Evolutionary conservation across 139 green algal genomes (phyloP).

Genomic region (Haematococcus sp.): DNA sequence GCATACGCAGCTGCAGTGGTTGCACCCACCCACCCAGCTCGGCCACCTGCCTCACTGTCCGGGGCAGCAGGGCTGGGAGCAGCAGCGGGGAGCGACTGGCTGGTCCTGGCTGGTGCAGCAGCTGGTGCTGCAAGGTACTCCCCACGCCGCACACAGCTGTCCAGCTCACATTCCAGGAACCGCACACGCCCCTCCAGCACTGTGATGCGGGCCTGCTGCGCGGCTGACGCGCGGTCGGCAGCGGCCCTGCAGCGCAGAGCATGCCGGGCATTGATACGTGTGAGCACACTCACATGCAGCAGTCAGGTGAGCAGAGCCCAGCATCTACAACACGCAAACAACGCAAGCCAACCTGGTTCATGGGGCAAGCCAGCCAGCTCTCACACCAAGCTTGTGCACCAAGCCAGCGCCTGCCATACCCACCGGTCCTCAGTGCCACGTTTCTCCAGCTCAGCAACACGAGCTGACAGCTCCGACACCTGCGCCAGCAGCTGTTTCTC

Average conservation of each 20-base stretch:
- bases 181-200: constrained; percentile 55
- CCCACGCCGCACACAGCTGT: constrained; percentile 9
- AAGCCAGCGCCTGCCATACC: no score
- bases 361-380: no score
- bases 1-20: not conserved
- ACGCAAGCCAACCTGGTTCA: no score
- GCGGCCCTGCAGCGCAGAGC: not conserved
- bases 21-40: not conserved
- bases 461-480: no score
- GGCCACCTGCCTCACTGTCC: not conserved
- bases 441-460: no score
- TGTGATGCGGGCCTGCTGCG: constrained; percentile 40
- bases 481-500: no score
- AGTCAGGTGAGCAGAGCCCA: no score
- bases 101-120: no score
- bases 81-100: not conserved
- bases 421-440: not conserved
- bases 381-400: no score
- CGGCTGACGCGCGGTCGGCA: not conserved
- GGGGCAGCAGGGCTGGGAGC: not conserved
- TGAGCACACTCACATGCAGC: no score
- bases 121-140: not conserved
- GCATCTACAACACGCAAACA: no score
- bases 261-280: no score
- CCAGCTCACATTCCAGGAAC: constrained; percentile 54